Evolutionary conservation across 192 early-diverging fungal genomes (phyloP).

Genomic region (Umbelopsis vinacea): DNA sequence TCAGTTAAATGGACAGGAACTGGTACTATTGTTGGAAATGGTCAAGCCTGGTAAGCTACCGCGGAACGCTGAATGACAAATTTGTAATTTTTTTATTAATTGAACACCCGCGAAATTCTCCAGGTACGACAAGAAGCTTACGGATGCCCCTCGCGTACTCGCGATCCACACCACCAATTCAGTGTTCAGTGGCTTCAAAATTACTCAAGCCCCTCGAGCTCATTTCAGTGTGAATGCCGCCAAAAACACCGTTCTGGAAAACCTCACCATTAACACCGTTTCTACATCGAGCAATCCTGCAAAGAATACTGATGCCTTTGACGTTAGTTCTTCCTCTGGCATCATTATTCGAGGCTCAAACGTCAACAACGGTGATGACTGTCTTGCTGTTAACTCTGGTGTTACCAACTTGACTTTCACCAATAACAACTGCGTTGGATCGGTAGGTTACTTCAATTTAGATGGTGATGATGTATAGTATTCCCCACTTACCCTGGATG

Average conservation of each 20-base stretch:
- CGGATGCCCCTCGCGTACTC: conserved; percentile 23
- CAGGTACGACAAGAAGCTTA: conserved; percentile 22
- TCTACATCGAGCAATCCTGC: conserved; percentile 28
- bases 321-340: conserved; percentile 31
- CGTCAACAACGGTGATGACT: conserved; percentile 55
- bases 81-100: not conserved
- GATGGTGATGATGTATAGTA: conserved; percentile 17
- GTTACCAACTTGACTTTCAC: conserved; percentile 45
- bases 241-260: conserved; percentile 19
- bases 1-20: conserved; percentile 19
- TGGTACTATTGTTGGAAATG: conserved; percentile 30
- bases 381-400: conserved; percentile 54
- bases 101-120: not conserved
- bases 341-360: conserved; percentile 41
- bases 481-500: not conserved
- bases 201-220: conserved; percentile 24
- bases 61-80: not conserved
- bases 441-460: conserved; percentile 17
- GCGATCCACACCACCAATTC: conserved; percentile 19
- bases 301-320: conserved; percentile 54
- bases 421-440: conserved; percentile 46
- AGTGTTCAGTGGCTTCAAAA: conserved; percentile 26
- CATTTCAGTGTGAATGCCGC: conserved; percentile 25
- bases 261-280: conserved; percentile 24
- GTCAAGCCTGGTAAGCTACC: conserved; percentile 25